Evolutionary conservation across 192 early-diverging fungal species (phyloP).

Genomic region (Chytriomyces sp.): DNA sequence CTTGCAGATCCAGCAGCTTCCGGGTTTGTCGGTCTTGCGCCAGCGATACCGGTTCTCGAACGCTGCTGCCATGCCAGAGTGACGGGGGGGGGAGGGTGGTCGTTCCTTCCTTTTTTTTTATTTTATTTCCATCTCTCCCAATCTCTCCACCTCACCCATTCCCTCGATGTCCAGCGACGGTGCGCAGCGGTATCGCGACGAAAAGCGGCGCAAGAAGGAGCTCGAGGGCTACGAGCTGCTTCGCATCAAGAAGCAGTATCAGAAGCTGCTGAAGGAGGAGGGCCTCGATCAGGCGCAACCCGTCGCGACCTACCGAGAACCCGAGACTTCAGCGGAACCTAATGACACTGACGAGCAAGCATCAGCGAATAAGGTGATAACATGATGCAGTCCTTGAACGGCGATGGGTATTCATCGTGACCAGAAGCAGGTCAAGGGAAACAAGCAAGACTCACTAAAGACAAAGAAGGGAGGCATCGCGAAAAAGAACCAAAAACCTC

Average conservation of each 20-base stretch:
- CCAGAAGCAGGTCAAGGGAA: too few species aligned
- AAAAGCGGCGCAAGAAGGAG: conserved; percentile 5
- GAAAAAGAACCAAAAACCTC: neutral
- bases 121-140: too few species aligned
- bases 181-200: conserved; percentile 15
- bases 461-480: neutral
- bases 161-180: neutral
- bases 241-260: conserved; percentile 20
- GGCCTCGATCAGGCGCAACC: neutral
- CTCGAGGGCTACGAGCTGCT: conserved; percentile 17
- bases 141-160: too few species aligned
- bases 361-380: too few species aligned
- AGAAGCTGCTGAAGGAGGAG: conserved; percentile 16
- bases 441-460: neutral
- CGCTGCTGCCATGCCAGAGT: neutral
- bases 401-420: too few species aligned
- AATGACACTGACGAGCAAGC: too few species aligned
- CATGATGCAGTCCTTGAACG: too few species aligned
- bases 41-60: conserved; percentile 26
- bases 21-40: conserved; percentile 21
- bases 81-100: neutral
- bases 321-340: neutral
- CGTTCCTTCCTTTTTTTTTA: conserved; percentile 2
- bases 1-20: conserved; percentile 25
- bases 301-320: too few species aligned